These are phyloP conservation scores for Delonix regia DNA, from an alignment of 306 rosid species.

Conservation along the genomic window DNA sequence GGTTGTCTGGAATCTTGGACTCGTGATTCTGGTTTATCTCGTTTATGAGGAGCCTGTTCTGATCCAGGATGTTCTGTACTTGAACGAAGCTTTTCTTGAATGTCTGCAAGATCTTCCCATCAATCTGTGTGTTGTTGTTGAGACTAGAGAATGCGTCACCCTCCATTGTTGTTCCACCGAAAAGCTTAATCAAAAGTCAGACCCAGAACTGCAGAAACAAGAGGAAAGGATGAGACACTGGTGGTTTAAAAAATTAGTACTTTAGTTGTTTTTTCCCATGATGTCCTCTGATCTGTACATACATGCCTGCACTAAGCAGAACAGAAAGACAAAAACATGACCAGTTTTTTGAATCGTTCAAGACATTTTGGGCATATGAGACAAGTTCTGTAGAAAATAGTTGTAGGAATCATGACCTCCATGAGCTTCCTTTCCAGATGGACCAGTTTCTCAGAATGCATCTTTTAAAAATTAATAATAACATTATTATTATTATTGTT, in stretches of 20 bases:
- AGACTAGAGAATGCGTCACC: conserved; percentile 81
- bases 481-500: conserved; percentile 1
- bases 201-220: conserved; percentile 53
- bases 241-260: conserved; percentile 18
- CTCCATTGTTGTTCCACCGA: conserved; percentile 62
- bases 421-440: conserved; percentile 48
- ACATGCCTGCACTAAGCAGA: conserved; percentile 57
- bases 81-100: conserved; percentile 85
- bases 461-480: conserved; percentile 14
- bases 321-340: conserved; percentile 55
- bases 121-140: conserved; percentile 66
- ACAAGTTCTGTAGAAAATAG: conserved; percentile 53
- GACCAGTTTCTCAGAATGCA: conserved; percentile 47
- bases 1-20: conserved; percentile 88
- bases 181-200: conserved; percentile 46
- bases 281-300: background rate
- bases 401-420: conserved; percentile 72
- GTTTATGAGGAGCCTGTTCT: conserved; percentile 85
- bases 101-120: conserved; percentile 73
- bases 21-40: conserved; percentile 98
- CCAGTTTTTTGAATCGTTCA: conserved; percentile 54
- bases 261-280: background rate
- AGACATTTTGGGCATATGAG: conserved; percentile 60
- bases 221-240: conserved; percentile 34
- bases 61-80: conserved; percentile 92